Evolutionary conservation across 2,329 filamentous ascomycete genomes (phyloP).

Genomic region (Trichoderma sp.): DNA sequence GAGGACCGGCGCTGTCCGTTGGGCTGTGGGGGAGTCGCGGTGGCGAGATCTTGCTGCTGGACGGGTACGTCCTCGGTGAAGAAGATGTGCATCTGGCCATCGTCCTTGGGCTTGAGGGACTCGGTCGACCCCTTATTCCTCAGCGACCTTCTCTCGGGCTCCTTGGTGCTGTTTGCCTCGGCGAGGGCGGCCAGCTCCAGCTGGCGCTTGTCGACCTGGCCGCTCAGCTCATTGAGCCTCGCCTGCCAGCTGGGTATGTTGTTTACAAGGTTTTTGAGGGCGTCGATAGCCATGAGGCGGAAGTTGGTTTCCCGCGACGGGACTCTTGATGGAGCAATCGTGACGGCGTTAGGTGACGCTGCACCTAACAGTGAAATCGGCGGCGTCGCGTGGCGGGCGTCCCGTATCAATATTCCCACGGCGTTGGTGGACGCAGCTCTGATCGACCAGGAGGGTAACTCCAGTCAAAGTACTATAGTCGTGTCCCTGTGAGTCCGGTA

Average conservation of each 20-base stretch:
- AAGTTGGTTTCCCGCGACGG: conserved; percentile 36
- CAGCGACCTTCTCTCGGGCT: conserved; percentile 46
- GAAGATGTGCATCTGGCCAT: conserved; percentile 38
- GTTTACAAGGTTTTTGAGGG: conserved; percentile 55
- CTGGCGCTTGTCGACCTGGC: conserved; percentile 64
- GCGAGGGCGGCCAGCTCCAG: conserved; percentile 58
- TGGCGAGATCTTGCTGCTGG: neutral
- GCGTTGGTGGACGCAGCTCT: conserved; percentile 14
- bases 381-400: neutral
- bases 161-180: conserved; percentile 34
- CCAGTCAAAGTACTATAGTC: neutral
- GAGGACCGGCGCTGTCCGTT: conserved; percentile 27
- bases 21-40: neutral
- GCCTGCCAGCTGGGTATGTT: conserved; percentile 63
- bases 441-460: neutral
- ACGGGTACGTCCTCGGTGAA: conserved; percentile 30
- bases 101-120: conserved; percentile 55
- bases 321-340: conserved; percentile 37
- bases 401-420: neutral
- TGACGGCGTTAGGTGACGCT: conserved; percentile 36
- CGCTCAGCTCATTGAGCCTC: conserved; percentile 61
- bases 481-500: conserved; percentile 22
- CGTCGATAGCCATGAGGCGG: conserved; percentile 54
- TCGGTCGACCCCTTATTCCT: conserved; percentile 58
- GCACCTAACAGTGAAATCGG: conserved; percentile 36